These are phyloP conservation scores for Phlyctochytrium planicorne DNA, from an alignment of 192 early-diverging fungal species.

Conservation along the genomic window DNA sequence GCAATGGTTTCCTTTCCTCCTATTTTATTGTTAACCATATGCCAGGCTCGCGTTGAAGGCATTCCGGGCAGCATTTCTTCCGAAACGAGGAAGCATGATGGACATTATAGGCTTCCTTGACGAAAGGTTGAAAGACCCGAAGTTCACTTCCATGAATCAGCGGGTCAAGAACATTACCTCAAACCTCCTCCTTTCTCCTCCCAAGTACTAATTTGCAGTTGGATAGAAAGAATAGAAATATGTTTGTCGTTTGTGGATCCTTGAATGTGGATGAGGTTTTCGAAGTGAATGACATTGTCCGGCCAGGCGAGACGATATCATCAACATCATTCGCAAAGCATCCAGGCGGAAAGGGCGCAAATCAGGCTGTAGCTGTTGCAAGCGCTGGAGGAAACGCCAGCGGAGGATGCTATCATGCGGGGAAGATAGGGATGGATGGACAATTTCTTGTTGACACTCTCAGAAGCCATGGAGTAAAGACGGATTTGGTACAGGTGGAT, in stretches of 20 bases:
- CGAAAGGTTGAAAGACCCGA: too few species aligned
- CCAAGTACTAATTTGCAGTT: neutral
- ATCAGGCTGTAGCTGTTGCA: constrained; percentile 84
- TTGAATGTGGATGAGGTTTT: constrained; percentile 82
- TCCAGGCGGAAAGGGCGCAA: constrained; percentile 83
- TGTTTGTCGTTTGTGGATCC: constrained; percentile 61
- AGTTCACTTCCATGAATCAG: too few species aligned
- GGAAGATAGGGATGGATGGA: constrained; percentile 82
- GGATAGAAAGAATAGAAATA: neutral
- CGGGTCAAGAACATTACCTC: too few species aligned
- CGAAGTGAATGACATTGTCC: constrained; percentile 68
- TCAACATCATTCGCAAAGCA: constrained; percentile 51
- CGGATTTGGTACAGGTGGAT: constrained; percentile 50
- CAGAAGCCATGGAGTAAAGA: constrained; percentile 64
- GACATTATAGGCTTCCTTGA: too few species aligned
- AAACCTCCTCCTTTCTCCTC: too few species aligned
- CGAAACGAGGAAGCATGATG: too few species aligned
- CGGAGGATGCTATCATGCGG: constrained; percentile 68
- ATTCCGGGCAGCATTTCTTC: too few species aligned
- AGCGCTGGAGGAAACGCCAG: constrained; percentile 38
- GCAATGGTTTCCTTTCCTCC: too few species aligned
- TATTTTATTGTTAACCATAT: too few species aligned
- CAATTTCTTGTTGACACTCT: constrained; percentile 72
- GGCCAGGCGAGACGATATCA: constrained; percentile 51
- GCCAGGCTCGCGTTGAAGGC: too few species aligned